Base-by-base conservation (phyloP, 2,329 filamentous ascomycete species). In the Aureobasidium leucospermi region DNA sequence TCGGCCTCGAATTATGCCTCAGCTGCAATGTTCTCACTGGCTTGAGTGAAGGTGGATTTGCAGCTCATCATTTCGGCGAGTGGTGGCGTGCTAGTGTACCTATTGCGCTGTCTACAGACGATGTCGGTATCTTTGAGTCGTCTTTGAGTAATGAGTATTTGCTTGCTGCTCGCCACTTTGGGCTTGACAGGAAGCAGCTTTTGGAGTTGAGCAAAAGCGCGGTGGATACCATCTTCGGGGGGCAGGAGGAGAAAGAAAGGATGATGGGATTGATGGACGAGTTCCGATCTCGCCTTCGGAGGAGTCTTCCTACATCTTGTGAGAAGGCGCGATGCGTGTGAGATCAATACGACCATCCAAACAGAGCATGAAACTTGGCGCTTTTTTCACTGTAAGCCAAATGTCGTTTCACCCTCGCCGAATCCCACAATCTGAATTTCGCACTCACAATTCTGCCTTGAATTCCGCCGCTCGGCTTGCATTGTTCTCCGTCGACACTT, bases 41-140 rank as follows among this genome's bases (percentile, higher is more conserved):
- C 64, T 85, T 94, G 83, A 85, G 87, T 53, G 74, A 77, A 1
- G 86, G 87, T 0, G 82, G 84, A 1, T 82, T 80, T 65, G 67
- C 80, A 60, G 84, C 84, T 51, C 89, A 94, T 71, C 89, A 94
- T 74, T 91, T 94, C 72, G 85, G 86, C 13, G 80, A 84, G 67
- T 94, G 89, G 89, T 73, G 76, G 47, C 76, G 81, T 6, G 79
- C 78, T 28, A 79, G 57, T 2, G 83, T 81, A 53, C 78, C 81
- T 4, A 79, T 93, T 46, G 83, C 84, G 4, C 75, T 93, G 47
- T 86, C 83, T 87, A 94, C 89, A 1, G 90, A 94, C 68, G 89
- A 94, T 67, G 86, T 93, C 9, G 90, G 89, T 1, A 84, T 94
- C 23, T 94, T 94, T 67, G 86, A 85, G 52, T 92, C 87, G 67